A percentile compares a stretch with the other conserved stretches of the same genome.
Evolutionary conservation across 176 grass and related monocot species (phyloP).

Genomic region (Triticum monococcum): DNA sequence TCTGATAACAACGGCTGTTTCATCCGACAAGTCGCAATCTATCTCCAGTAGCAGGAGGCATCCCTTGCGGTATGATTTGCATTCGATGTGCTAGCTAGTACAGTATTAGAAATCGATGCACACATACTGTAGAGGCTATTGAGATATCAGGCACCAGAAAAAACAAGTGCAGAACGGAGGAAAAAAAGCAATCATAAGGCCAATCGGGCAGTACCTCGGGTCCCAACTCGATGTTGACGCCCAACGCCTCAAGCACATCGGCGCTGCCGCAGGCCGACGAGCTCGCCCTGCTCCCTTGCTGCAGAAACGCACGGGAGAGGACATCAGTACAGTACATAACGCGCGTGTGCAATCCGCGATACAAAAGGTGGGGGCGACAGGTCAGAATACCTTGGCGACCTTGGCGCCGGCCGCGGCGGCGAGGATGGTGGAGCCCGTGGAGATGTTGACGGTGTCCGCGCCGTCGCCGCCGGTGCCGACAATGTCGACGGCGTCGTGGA

Average conservation of each 20-base stretch:
- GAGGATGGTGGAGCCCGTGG: slow-evolving; percentile 83
- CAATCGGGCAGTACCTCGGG: slow-evolving; percentile 61
- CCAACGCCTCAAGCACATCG: slow-evolving; percentile 81
- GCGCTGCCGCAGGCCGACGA: slow-evolving; percentile 98
- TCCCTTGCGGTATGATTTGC: background rate
- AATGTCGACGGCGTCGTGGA: slow-evolving; percentile 74
- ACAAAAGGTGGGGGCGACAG: background rate
- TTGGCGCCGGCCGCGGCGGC: slow-evolving; percentile 83
- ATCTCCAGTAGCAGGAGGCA: background rate
- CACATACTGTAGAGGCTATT: background rate
- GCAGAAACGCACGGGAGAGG: slow-evolving; percentile 3
- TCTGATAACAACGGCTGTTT: background rate
- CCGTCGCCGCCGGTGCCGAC: slow-evolving; percentile 96
- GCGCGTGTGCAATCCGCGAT: too few relatives aligned
- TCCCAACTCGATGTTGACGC: slow-evolving; percentile 83
- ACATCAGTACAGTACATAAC: background rate
- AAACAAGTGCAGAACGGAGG: background rate
- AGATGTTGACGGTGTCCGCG: slow-evolving; percentile 94
- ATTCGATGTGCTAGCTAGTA: background rate
- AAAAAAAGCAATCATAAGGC: background rate
- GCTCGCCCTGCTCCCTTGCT: slow-evolving; percentile 96
- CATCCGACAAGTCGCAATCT: background rate
- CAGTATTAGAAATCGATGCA: background rate
- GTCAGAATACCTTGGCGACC: slow-evolving; percentile 66
- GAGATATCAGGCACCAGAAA: background rate